Evolutionary conservation across 495 filamentous ascomycete species (phyloP).

Genomic region (Neurospora cerealis): DNA sequence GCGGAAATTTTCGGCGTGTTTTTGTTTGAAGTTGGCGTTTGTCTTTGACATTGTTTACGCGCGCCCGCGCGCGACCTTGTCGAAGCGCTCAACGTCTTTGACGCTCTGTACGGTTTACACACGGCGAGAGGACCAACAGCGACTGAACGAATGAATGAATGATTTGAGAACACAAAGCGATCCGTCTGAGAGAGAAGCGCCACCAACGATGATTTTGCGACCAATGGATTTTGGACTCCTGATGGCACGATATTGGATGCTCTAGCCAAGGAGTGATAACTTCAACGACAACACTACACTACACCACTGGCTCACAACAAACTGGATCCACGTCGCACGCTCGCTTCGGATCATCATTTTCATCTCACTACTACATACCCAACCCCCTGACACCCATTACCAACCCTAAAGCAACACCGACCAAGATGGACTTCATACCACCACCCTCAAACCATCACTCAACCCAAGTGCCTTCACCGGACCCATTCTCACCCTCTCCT

Average conservation of each 20-base stretch:
- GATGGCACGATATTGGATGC: background rate
- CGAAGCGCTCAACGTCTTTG: background rate
- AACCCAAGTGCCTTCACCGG: background rate
- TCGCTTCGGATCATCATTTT: background rate
- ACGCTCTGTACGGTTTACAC: background rate
- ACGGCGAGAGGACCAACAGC: background rate
- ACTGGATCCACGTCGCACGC: background rate
- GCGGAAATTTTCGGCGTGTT: background rate
- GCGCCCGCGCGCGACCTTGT: background rate
- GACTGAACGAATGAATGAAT: background rate
- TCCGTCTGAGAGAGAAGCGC: background rate
- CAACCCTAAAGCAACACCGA: background rate
- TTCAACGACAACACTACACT: background rate
- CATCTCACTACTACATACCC: background rate
- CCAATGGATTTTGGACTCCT: background rate
- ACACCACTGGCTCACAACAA: background rate
- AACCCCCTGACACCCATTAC: background rate
- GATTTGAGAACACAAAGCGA: background rate
- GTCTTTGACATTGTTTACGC: background rate
- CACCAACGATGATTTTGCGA: background rate
- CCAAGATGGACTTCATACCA: slow-evolving; percentile 16
- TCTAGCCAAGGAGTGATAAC: background rate
- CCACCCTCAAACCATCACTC: slow-evolving; percentile 3
- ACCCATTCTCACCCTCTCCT: background rate
- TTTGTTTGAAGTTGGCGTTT: background rate